These are phyloP conservation scores for Colletotrichum sp. DNA, from an alignment of 2,329 filamentous ascomycete species.

Conservation along the genomic window DNA sequence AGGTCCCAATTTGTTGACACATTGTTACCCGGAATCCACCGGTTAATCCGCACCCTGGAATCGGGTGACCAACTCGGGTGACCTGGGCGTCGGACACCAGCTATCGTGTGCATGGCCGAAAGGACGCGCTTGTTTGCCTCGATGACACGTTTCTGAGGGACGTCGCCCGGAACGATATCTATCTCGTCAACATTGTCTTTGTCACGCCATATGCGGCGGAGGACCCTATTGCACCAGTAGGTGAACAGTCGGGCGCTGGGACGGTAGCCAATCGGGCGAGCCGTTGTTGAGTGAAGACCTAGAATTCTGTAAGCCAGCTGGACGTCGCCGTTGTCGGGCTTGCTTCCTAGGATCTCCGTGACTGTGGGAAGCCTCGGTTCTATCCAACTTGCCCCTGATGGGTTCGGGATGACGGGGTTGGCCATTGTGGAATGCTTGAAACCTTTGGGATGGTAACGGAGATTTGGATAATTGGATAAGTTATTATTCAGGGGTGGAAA, in stretches of 20 bases:
- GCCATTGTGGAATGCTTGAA: not conserved
- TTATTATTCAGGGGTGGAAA: not conserved
- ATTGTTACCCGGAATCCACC: no score
- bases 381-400: not conserved
- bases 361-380: not conserved
- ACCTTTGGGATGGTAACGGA: not conserved
- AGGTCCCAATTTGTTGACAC: not conserved
- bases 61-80: not conserved
- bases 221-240: not conserved
- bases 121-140: constrained; percentile 2
- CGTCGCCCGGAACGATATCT: not conserved
- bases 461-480: not conserved
- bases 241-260: no score
- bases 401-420: not conserved
- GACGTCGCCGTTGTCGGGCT: not conserved
- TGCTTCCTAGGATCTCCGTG: not conserved
- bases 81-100: not conserved
- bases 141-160: not conserved
- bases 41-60: no score
- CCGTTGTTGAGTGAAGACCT: not conserved
- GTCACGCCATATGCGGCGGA: not conserved
- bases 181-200: fast-evolving
- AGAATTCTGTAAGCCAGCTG: not conserved
- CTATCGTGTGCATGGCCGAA: not conserved
- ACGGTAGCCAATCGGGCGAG: not conserved